Base-by-base conservation (phyloP, 306 rosid species). In the Begonia fuchsioides region DNA sequence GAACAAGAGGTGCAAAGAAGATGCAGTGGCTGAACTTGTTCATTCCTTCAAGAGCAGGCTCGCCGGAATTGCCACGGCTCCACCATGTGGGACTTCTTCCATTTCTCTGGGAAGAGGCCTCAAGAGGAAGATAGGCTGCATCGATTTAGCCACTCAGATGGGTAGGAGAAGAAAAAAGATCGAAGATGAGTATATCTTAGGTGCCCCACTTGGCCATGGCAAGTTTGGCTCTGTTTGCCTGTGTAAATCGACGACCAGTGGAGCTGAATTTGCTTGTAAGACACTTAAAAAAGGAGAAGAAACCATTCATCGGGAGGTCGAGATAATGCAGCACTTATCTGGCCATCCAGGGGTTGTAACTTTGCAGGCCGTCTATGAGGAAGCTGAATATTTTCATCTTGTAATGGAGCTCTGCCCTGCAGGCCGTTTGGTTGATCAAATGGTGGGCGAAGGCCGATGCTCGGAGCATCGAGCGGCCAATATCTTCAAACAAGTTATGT, bases 311-410 rank as follows among this genome's bases (percentile, higher is more conserved):
- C 77, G 93, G 15, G 98, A 92, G 74, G 98, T 92, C 38, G 98
- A 92, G 85, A 92, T 92, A 63, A 92, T 92, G 98, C 98, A 92
- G 57, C 98, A 92, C 63, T 76, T 92, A 68, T 92, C 98, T 44
- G 96, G 98, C 40, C 92, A 92, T 71, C 75, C 88, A 2, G 87
- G 98, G 64, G 87, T 92, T 46, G 98, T 92, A 64, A 92, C 96
- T 32, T 72, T 92, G 74, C 79, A 59, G 63, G 98, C 96, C 1
- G 98, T 92, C 50, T 92, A 92, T 39, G 98, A 92, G 66, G 96
- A 92, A 60, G 49, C 77, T 0, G 95, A 79, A 15, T 75, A 81
- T 62, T 92, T 85, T 70, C 96, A 92, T 67, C 94, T 85, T 55
- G 96, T 92, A 55, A 92, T 92, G 98, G 98, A 92, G 51, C 60